Conservation (phyloP, 345 rosid genomes). For the Mallotus nudiflorus region DNA sequence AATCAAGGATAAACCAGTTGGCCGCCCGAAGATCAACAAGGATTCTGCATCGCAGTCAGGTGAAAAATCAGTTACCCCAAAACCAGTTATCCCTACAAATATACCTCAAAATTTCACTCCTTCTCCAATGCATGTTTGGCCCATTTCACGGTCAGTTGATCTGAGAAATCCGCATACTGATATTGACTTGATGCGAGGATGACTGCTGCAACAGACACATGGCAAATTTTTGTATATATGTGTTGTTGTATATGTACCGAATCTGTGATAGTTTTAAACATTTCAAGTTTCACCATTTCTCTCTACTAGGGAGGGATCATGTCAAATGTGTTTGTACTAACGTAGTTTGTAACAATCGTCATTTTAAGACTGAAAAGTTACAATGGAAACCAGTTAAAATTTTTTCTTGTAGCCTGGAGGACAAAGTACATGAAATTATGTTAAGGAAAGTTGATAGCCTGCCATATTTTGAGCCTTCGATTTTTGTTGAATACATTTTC, state of each 20-base stretch:
- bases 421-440: neutral
- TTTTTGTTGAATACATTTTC: neutral
- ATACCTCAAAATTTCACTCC: conserved; percentile 46
- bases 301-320: conserved; percentile 15
- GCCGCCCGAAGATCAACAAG: conserved; percentile 45
- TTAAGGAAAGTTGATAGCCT: neutral
- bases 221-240: conserved; percentile 59
- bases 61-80: conserved; percentile 36
- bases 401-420: conserved; percentile 16
- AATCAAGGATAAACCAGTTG: conserved; percentile 51
- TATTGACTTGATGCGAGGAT: conserved; percentile 89
- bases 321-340: conserved; percentile 35
- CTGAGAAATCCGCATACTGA: conserved; percentile 75
- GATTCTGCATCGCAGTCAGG: conserved; percentile 34
- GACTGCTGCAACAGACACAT: conserved; percentile 64
- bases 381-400: conserved; percentile 12
- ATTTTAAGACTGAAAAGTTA: conserved; percentile 11
- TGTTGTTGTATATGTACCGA: conserved; percentile 58
- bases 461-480: conserved; percentile 3
- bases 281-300: conserved; percentile 11
- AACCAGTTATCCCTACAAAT: conserved; percentile 19
- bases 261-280: conserved; percentile 26
- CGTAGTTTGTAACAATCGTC: conserved; percentile 36
- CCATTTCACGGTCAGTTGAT: conserved; percentile 58
- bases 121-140: conserved; percentile 58